These are phyloP conservation scores for Daldinia caldariorum DNA, from an alignment of 495 filamentous ascomycete species.

Conservation along the genomic window DNA sequence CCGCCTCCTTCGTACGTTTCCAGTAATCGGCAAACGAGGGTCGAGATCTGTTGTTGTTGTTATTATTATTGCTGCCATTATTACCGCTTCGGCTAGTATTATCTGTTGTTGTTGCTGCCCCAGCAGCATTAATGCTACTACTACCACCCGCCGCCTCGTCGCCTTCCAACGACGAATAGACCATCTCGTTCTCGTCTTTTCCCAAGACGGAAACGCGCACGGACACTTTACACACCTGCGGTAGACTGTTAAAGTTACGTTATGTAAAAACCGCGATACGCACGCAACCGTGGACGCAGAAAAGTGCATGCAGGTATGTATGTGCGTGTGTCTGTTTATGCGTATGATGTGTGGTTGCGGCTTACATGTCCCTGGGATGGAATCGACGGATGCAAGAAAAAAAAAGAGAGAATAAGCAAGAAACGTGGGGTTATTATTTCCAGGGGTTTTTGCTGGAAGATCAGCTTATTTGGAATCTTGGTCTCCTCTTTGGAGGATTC, in stretches of 20 bases:
- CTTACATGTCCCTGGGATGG: too few relatives aligned
- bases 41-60: conserved; percentile 21
- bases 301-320: too few relatives aligned
- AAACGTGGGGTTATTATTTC: not conserved
- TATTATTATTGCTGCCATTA: not conserved
- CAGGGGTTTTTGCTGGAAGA: not conserved
- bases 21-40: conserved; percentile 53
- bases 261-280: too few relatives aligned
- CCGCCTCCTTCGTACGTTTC: conserved; percentile 49
- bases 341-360: too few relatives aligned
- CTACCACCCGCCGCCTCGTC: not conserved
- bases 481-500: not conserved
- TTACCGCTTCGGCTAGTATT: not conserved
- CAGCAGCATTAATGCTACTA: not conserved
- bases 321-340: too few relatives aligned
- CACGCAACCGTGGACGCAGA: too few relatives aligned
- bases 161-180: conserved; percentile 24
- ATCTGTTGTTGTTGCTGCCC: too few relatives aligned
- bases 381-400: not conserved
- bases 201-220: not conserved
- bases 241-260: not conserved
- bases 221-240: not conserved
- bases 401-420: not conserved
- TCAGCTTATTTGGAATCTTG: not conserved
- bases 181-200: conserved; percentile 7